A percentile compares a stretch with the other conserved stretches of the same genome.
These are phyloP conservation scores for Solanum raphanifolium DNA, from an alignment of 257 asterid genomes.

Conservation along the genomic window DNA sequence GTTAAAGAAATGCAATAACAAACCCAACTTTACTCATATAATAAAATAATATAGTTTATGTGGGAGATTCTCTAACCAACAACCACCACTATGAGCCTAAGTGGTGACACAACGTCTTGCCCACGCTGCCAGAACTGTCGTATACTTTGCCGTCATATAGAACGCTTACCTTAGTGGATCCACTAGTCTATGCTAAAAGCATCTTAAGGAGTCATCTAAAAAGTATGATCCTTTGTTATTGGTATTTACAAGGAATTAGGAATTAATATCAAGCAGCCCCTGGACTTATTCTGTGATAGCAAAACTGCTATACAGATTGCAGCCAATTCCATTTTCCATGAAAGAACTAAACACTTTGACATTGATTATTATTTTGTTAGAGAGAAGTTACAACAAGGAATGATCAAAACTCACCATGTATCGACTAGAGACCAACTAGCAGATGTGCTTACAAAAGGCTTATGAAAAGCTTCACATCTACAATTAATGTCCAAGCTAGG, in stretches of 20 bases:
- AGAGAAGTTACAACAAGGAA: fast-evolving
- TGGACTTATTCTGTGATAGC: not conserved
- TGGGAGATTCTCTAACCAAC: no score
- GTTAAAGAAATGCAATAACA: no score
- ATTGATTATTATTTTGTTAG: not conserved
- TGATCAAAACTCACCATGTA: not conserved
- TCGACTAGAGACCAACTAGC: not conserved
- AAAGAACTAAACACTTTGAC: not conserved
- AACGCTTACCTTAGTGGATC: no score
- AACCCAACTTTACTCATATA: no score
- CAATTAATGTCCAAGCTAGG: not conserved
- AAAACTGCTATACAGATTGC: not conserved
- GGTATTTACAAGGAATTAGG: not conserved
- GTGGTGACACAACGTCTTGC: no score
- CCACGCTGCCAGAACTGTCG: no score
- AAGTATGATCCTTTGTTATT: not conserved
- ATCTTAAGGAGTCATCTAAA: no score
- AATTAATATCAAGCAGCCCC: fast-evolving
- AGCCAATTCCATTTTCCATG: not conserved
- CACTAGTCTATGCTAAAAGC: no score
- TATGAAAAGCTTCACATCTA: not conserved
- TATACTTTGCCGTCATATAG: no score
- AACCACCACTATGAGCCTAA: no score
- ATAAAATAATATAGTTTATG: no score
- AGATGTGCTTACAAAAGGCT: not conserved